Conservation (phyloP, 257 asterid species). For the Ehretia macrophylla region DNA sequence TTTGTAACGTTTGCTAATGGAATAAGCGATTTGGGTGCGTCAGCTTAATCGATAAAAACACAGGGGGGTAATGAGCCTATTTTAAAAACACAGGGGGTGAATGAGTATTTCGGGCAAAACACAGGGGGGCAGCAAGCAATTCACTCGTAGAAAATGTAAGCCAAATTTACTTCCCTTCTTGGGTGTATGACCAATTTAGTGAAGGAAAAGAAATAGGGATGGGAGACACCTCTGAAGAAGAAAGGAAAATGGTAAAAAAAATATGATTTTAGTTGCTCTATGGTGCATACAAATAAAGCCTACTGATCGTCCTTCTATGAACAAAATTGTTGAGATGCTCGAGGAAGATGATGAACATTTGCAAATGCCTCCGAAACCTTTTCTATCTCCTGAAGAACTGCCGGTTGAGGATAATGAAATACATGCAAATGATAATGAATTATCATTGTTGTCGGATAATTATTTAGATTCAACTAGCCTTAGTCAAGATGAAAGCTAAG, state of each 20-base stretch:
- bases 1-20: no score
- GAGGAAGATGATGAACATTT: not conserved
- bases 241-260: not conserved
- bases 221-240: not conserved
- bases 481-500: not conserved
- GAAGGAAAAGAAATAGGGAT: not conserved
- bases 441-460: not conserved
- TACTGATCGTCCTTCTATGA: not conserved
- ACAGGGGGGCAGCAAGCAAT: no score
- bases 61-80: no score
- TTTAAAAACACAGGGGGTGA: no score
- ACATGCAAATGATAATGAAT: not conserved
- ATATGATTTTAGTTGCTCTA: not conserved
- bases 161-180: not conserved
- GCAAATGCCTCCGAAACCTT: not conserved
- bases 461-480: not conserved
- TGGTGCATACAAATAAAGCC: not conserved
- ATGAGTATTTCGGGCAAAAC: no score
- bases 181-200: not conserved
- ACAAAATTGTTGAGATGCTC: not conserved
- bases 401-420: not conserved
- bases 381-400: not conserved
- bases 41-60: no score
- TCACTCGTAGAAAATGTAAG: not conserved
- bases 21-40: no score